Conservation (phyloP, 2,329 filamentous ascomycete species). For the Stagonosporopsis tanaceti region DNA sequence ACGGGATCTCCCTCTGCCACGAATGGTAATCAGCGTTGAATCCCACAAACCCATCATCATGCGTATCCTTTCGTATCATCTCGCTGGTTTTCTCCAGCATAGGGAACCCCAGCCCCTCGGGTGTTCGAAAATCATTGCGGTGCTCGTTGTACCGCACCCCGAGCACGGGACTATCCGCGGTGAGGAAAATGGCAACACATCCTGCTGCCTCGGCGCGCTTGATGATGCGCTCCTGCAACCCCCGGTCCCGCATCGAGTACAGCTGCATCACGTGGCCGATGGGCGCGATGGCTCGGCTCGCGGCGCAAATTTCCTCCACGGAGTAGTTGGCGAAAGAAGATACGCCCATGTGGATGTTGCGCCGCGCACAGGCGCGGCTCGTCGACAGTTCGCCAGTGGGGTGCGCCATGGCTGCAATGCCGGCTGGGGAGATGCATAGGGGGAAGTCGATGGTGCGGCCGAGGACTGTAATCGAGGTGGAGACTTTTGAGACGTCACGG, state of each 20-base stretch:
- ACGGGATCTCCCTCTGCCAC: conserved; percentile 1
- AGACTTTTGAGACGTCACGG: conserved; percentile 9
- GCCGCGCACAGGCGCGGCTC: conserved; percentile 1
- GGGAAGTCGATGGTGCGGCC: conserved; percentile 6
- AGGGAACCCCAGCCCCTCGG: conserved; percentile 3
- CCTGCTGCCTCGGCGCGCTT: conserved; percentile 3
- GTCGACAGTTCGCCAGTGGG: conserved; percentile 6
- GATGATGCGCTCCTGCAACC: conserved; percentile 4
- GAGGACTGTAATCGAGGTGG: not conserved
- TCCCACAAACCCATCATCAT: conserved; percentile 3
- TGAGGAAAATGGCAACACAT: not conserved
- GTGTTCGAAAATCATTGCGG: conserved; percentile 4
- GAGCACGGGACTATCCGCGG: conserved; percentile 3
- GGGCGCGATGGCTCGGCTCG: not conserved
- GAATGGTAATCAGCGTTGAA: conserved; percentile 9
- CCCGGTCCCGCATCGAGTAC: conserved; percentile 10
- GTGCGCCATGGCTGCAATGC: conserved; percentile 6
- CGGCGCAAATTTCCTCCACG: not conserved
- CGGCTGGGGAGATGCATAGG: conserved; percentile 4
- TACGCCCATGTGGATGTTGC: conserved; percentile 8
- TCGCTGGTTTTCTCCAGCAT: conserved; percentile 1
- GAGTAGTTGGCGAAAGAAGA: conserved; percentile 6
- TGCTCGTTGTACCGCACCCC: conserved; percentile 8
- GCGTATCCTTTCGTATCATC: not conserved
- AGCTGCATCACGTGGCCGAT: conserved; percentile 5